These are phyloP conservation scores for Ceriops zippeliana DNA, from an alignment of 345 rosid species.

Conservation along the genomic window DNA sequence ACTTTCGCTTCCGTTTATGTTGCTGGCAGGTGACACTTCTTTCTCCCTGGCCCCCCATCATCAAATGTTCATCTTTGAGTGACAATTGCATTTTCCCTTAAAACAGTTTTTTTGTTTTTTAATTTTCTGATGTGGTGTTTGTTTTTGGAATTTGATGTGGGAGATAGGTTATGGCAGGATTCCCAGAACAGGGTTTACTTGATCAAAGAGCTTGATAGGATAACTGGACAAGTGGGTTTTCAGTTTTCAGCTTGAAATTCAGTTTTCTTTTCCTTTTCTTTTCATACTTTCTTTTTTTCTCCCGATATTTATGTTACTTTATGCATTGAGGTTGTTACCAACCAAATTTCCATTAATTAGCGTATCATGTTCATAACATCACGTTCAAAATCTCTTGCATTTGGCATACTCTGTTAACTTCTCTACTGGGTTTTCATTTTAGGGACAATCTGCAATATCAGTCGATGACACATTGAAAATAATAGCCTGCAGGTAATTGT, in stretches of 20 bases:
- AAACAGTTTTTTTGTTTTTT: too few relatives aligned
- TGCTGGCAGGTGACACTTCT: constrained; percentile 20
- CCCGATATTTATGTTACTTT: too few relatives aligned
- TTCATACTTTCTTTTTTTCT: too few relatives aligned
- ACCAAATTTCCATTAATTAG: too few relatives aligned
- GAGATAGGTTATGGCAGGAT: constrained; percentile 31
- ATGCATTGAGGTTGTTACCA: too few relatives aligned
- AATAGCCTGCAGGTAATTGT: constrained; percentile 30
- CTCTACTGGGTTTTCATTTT: not conserved
- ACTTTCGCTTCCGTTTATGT: constrained; percentile 29
- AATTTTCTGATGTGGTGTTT: not conserved
- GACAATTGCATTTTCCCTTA: not conserved
- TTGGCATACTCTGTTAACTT: not conserved
- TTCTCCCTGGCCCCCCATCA: not conserved
- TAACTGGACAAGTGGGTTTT: constrained; percentile 25
- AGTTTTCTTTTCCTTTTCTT: too few relatives aligned
- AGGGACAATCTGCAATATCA: constrained; percentile 33
- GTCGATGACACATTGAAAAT: constrained; percentile 34
- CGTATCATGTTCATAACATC: too few relatives aligned
- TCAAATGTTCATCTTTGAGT: not conserved
- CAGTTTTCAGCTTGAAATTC: not conserved
- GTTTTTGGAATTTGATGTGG: constrained; percentile 12
- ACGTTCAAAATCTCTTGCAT: too few relatives aligned
- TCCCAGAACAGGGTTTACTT: constrained; percentile 27
- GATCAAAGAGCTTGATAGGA: constrained; percentile 33